These are phyloP conservation scores for Lizonia empirigonia DNA, from an alignment of 2,329 filamentous ascomycete species.

Conservation along the genomic window DNA sequence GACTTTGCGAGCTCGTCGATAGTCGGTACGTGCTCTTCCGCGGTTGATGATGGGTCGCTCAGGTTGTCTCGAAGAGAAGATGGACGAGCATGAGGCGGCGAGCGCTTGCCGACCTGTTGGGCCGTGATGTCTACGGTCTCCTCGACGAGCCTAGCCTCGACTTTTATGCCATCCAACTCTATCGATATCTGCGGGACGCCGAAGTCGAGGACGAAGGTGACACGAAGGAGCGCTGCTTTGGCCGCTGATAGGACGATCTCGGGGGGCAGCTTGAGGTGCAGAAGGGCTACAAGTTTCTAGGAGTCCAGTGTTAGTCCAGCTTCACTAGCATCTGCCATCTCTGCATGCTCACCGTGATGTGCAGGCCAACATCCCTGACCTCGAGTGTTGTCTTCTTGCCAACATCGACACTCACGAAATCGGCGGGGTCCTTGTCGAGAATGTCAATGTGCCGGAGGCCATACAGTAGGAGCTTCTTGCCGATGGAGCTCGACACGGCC, in stretches of 20 bases:
- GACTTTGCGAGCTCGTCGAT: conserved; percentile 76
- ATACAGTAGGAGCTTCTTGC: conserved; percentile 87
- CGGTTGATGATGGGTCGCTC: conserved; percentile 32
- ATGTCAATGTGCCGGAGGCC: conserved; percentile 82
- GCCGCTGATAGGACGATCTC: conserved; percentile 75
- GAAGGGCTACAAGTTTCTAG: conserved; percentile 77
- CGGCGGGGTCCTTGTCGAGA: conserved; percentile 83
- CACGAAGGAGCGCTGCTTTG: conserved; percentile 73
- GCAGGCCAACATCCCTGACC: conserved; percentile 83
- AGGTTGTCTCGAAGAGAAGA: conserved; percentile 12
- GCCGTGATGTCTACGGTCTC: conserved; percentile 13
- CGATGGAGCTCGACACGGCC: conserved; percentile 75
- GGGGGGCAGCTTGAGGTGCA: conserved; percentile 69
- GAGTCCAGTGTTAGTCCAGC: not conserved
- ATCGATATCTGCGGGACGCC: conserved; percentile 82
- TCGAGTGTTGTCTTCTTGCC: conserved; percentile 84
- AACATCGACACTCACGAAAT: conserved; percentile 83
- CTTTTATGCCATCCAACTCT: conserved; percentile 80
- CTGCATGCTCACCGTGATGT: conserved; percentile 67
- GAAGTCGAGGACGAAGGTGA: conserved; percentile 87
- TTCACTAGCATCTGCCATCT: not conserved
- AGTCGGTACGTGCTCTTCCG: conserved; percentile 62
- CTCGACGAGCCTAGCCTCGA: conserved; percentile 56
- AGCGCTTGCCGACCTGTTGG: conserved; percentile 7
- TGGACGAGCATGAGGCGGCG: conserved; percentile 16